Percentiles rank a stretch among this genome's conserved stretches.
phyloP scores from a whole-genome alignment of 2,329 filamentous ascomycete species.

The Pyricularia sp. region DNA sequence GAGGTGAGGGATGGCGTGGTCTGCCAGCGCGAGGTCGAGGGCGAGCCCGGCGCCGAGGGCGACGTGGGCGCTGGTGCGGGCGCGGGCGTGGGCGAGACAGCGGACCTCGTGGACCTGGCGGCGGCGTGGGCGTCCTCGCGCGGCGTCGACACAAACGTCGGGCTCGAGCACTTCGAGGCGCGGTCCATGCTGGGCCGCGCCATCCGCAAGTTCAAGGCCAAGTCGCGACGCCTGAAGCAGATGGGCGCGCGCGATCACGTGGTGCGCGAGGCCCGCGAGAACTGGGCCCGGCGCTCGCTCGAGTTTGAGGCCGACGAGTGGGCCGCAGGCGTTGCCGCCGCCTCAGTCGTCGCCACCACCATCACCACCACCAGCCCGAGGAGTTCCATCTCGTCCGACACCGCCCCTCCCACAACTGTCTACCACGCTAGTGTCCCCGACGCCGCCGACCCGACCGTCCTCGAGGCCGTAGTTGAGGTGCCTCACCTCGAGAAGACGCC shows the following conservation, averaged over 20 bases:
- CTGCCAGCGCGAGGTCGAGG: background rate
- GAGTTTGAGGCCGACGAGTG: background rate
- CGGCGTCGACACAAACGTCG: constrained; percentile 5
- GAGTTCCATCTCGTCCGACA: background rate
- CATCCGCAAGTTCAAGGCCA: constrained; percentile 4
- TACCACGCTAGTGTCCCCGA: background rate
- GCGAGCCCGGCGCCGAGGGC: background rate
- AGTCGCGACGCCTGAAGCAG: background rate
- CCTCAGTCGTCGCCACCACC: background rate
- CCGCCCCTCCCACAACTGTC: background rate
- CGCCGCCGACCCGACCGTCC: background rate
- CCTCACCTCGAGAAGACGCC: background rate
- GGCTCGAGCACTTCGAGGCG: constrained; percentile 5
- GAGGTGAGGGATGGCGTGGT: constrained; percentile 4
- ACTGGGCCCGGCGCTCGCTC: constrained; percentile 4
- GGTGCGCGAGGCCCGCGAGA: constrained; percentile 5
- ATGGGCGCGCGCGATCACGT: constrained; percentile 2
- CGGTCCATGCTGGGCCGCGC: constrained; percentile 2
- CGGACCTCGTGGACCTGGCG: constrained; percentile 3
- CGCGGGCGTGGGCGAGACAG: background rate
- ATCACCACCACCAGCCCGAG: background rate
- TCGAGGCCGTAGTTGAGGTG: background rate
- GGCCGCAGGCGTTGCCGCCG: too few relatives aligned
- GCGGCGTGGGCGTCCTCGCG: constrained; percentile 4
- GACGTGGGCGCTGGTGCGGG: background rate